Base-by-base conservation (phyloP, 129 eudicot genomes). In the Centaurea solstitialis region DNA sequence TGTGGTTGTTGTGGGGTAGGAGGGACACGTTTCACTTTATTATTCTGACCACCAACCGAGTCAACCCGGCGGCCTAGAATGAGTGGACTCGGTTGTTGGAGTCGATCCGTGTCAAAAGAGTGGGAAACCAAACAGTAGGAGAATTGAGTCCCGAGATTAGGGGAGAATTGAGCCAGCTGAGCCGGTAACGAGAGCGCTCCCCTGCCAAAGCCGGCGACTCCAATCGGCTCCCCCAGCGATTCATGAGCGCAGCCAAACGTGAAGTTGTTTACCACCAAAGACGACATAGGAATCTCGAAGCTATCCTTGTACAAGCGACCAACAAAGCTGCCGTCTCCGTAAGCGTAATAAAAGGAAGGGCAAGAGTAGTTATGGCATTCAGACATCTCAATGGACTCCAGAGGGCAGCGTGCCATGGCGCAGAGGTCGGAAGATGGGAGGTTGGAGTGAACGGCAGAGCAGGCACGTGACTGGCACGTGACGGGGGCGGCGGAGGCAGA, bases 171-270 rank as follows among this genome's bases (percentile, higher is more conserved):
- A 15, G 97, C 88, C 0, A 95, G 89, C 80, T 95, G 99, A 24
- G 97, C 92, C 39, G 99, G 97, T 28, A 95, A 79, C 1, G 99
- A 95, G 33, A 95, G 88, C 0, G 81, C 67, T 10, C 99, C 99
- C 0, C 99, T 89, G 8, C 99, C 99, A 30, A 95, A 95, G 1
- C 99, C 99, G 4, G 99, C 99, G 2, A 95, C 99, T 0, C 99
- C 99, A 17, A 95, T 82, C 24, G 99, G 99, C 85, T 95, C 99
- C 0, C 86, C 99, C 13, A 95, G 90, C 0, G 99, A 87, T 5
- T 85, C 80, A 50, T 91, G 94, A 13, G 99, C 94, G 61, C 97
- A 92, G 50, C 98, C 99, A 57, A 95, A 95, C 0, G 99, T 92
- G 75, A 95, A 92, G 7, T 92, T 87, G 0, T 70, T 66, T 0